Conservation (phyloP, 352 stramenopile species). For the Pseudoperonospora humuli region DNA sequence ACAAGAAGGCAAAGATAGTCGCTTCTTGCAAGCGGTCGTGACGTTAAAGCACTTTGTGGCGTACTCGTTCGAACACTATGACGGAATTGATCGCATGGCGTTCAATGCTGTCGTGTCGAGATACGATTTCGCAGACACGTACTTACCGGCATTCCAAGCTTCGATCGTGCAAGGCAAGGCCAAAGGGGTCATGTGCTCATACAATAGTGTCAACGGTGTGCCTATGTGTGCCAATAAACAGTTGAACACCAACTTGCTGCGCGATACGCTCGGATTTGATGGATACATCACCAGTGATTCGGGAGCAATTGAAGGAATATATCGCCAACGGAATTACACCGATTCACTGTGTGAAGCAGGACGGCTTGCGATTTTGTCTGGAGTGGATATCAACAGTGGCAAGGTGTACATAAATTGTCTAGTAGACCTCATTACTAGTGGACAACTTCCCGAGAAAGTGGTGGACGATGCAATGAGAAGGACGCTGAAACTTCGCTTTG, state of each 20-base stretch:
- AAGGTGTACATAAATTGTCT: conserved; percentile 77
- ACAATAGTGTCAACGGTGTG: conserved; percentile 93
- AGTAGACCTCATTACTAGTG: conserved; percentile 38
- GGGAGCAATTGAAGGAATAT: conserved; percentile 84
- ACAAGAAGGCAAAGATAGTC: conserved; percentile 65
- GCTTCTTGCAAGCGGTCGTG: conserved; percentile 77
- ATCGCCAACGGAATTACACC: conserved; percentile 67
- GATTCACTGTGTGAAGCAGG: conserved; percentile 60
- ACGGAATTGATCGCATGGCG: conserved; percentile 59
- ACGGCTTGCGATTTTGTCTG: conserved; percentile 52
- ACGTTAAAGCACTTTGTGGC: conserved; percentile 93
- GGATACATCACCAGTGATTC: conserved; percentile 96
- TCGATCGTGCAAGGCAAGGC: conserved; percentile 75
- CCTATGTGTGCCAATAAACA: conserved; percentile 87
- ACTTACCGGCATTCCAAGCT: conserved; percentile 79
- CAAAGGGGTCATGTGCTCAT: conserved; percentile 93
- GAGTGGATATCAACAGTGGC: conserved; percentile 85
- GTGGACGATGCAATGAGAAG: conserved; percentile 51
- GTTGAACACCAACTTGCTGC: conserved; percentile 63
- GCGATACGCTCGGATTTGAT: conserved; percentile 79
- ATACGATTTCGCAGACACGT: conserved; percentile 91
- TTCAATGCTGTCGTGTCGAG: conserved; percentile 87
- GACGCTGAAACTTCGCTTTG: conserved; percentile 84
- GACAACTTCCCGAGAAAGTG: conserved; percentile 38
- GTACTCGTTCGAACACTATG: conserved; percentile 85